Conservation (phyloP, 306 rosid genomes). For the Benincasa hispida region DNA sequence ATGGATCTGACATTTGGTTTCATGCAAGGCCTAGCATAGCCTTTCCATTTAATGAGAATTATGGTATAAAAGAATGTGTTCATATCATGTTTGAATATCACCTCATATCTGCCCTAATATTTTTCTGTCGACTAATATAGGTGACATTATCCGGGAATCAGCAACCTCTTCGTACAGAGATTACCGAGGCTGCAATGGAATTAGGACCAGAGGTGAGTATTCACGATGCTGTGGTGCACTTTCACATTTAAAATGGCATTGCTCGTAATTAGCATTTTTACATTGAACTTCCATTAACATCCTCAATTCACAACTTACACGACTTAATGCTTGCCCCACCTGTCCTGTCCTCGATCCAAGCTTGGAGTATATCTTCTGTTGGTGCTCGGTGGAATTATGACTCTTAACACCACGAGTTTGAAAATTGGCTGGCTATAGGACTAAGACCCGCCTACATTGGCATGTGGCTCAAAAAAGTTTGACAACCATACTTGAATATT, state of each 20-base stretch:
- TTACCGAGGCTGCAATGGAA: slow-evolving; percentile 84
- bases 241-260: not conserved
- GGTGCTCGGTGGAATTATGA: not conserved
- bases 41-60: not conserved
- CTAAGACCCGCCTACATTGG: not conserved
- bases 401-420: not conserved
- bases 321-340: not conserved
- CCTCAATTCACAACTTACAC: not conserved
- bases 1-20: not conserved
- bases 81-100: not conserved
- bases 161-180: slow-evolving; percentile 67
- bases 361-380: not conserved
- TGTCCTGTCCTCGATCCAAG: not conserved
- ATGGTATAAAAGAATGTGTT: not conserved
- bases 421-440: not conserved
- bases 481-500: not conserved
- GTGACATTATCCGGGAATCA: slow-evolving; percentile 81
- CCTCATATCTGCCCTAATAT: not conserved
- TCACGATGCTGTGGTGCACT: not conserved
- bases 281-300: not conserved
- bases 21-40: not conserved
- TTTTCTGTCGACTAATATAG: slow-evolving; percentile 23
- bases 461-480: not conserved
- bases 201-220: slow-evolving; percentile 72
- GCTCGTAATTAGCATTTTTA: not conserved